phyloP scores from a whole-genome alignment of 768 basidiomycete genomes.

The Tulasnella sp. region DNA sequence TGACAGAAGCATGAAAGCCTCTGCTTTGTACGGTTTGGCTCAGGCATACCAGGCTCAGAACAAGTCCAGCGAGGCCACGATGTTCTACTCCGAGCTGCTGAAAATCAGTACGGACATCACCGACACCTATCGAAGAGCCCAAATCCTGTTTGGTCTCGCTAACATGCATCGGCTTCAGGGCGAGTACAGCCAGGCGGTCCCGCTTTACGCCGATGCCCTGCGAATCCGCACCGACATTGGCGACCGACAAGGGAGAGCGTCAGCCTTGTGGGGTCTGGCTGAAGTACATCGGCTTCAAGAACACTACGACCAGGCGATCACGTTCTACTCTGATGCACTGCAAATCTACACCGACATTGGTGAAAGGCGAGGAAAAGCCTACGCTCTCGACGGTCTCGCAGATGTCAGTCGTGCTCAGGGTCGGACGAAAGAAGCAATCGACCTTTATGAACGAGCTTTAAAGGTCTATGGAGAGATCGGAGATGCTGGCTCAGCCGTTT shows the following conservation, averaged over 20 bases:
- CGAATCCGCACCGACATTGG: background rate
- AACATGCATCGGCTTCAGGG: background rate
- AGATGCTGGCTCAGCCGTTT: background rate
- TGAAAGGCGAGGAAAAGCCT: background rate
- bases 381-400: background rate
- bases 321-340: too few species aligned
- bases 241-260: background rate
- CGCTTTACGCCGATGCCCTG: background rate
- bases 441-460: background rate
- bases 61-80: background rate
- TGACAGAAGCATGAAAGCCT: background rate
- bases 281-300: background rate
- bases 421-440: background rate
- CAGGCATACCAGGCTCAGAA: background rate
- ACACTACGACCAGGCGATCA: too few species aligned
- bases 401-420: background rate
- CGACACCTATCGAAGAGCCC: background rate
- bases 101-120: background rate
- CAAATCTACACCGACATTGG: background rate
- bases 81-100: background rate
- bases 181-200: background rate
- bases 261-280: background rate
- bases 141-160: background rate
- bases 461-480: background rate
- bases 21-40: background rate